Evolutionary conservation across 169 alveolate genomes (phyloP), one percentile per base, ranked within the genome.

Genomic region (Babesia gibsoni): DNA sequence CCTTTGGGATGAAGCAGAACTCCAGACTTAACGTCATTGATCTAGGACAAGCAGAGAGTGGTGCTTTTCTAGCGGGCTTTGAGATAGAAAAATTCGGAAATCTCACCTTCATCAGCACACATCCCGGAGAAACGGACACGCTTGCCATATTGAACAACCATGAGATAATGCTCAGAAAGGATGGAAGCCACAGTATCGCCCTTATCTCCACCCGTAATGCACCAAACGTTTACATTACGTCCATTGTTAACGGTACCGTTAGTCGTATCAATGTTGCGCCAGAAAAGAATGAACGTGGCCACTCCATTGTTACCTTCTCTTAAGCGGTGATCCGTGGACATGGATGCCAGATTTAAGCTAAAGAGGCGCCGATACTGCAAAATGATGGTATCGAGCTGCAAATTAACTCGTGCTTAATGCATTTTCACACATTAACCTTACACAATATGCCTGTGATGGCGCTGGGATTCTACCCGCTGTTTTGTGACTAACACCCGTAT

Each of bases 141-240:
- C 16, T 61, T 9, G 25, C 46, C 6, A 30, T 61, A 37, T 5
- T 61, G 22, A 36, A 46, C 22, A 61, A 18, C 72, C 10, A 43
- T 32, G 72, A 61, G 58, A 46, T 61, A n/a, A 45, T 61, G 4
- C 72, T 61, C 14, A 61, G 46, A 20, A 22, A 36, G 8, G 29
- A 1, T 48, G 72, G 30, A n/a, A 42, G 23, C 4, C 72, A 61
- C 27, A 20, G 36, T 0, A 36, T 61, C 27, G 45, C 36, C 46
- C 14, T 61, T 4, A 0, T 29, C 36, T 4, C 10, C 29, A 20
- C 7, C 35, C 36, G 14, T 8, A 36, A 3, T 16, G 72, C 52
- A 6, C 10, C 33, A 30, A 8, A 56, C 6, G 72, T 58, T 27
- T 48, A 61, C 48, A 42, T 61, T 29, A 18, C 39, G 16, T 14